phyloP scores from a whole-genome alignment of 257 asterid genomes.

The Perilla frutescens region DNA sequence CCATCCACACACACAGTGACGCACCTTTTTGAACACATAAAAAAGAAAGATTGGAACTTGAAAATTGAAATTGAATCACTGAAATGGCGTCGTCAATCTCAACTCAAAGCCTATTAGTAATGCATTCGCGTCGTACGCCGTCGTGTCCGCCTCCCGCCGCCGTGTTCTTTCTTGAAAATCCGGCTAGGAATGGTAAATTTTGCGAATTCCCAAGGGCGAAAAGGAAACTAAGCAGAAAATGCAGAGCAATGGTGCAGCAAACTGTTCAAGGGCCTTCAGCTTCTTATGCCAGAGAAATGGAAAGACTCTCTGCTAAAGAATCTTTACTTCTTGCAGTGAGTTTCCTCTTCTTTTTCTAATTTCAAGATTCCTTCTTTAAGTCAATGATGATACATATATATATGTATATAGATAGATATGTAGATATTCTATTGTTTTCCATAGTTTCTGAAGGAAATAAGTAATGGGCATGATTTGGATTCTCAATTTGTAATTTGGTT shows the following conservation, averaged over 20 bases:
- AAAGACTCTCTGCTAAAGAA: slow-evolving; percentile 77
- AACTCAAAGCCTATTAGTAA: slow-evolving; percentile 31
- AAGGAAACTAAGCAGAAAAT: slow-evolving; percentile 33
- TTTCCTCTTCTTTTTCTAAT: not conserved
- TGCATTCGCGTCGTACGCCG: slow-evolving; percentile 26
- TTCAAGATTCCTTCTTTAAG: not conserved
- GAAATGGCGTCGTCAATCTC: slow-evolving; percentile 48
- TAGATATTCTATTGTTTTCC: slow-evolving; percentile 5
- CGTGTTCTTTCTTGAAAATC: slow-evolving; percentile 7
- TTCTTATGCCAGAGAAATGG: slow-evolving; percentile 84
- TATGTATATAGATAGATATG: too few species aligned
- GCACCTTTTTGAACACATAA: not conserved
- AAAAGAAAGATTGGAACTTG: not conserved
- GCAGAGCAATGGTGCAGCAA: slow-evolving; percentile 68
- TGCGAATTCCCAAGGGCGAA: slow-evolving; percentile 20
- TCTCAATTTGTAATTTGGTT: slow-evolving; percentile 2
- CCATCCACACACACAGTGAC: not conserved
- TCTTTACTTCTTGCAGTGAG: slow-evolving; percentile 78
- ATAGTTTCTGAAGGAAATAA: not conserved
- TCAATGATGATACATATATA: not conserved
- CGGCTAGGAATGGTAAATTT: not conserved
- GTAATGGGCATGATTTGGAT: slow-evolving; percentile 26
- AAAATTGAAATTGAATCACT: not conserved
- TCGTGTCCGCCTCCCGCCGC: slow-evolving; percentile 31
- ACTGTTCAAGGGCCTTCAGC: slow-evolving; percentile 70